Evolutionary conservation across 2,329 filamentous ascomycete species (phyloP).

Genomic region (Cercospora sojina): DNA sequence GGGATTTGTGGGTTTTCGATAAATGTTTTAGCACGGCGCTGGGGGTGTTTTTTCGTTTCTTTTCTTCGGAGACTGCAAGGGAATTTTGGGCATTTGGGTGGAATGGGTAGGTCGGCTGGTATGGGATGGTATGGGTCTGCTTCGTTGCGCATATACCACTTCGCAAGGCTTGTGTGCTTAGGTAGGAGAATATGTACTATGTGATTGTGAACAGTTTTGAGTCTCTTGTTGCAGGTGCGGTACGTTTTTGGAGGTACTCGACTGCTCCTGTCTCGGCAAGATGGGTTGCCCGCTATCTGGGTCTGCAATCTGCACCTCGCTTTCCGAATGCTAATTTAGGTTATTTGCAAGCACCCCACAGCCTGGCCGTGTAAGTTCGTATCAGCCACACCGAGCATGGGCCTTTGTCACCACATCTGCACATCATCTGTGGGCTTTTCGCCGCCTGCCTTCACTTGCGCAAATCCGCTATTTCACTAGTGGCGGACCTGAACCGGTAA

Average conservation of each 20-base stretch:
- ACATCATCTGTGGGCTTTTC: neutral
- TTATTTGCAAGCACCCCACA: neutral
- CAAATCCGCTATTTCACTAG: neutral
- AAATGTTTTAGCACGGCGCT: conserved; percentile 22
- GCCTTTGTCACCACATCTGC: neutral
- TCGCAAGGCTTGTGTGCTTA: neutral
- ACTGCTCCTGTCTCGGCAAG: neutral
- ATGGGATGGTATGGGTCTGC: neutral
- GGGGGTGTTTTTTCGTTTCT: conserved; percentile 14
- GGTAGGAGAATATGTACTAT: neutral
- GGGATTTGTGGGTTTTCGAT: neutral
- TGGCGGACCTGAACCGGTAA: neutral
- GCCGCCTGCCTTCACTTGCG: neutral
- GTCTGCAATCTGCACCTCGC: neutral
- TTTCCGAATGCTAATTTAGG: neutral
- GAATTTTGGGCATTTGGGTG: conserved; percentile 47
- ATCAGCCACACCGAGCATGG: neutral
- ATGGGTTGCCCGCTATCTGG: neutral
- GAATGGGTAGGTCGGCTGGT: neutral
- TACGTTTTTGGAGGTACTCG: neutral
- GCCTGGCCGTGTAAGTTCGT: neutral
- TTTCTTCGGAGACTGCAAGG: neutral
- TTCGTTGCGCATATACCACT: conserved; percentile 18
- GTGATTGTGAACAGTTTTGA: neutral
- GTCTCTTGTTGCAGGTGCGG: neutral